A percentile compares a stretch with the other conserved stretches of the same genome.
These are phyloP conservation scores for Chenopodium berlandieri DNA, from an alignment of 148 eudicot genomes.

Conservation along the genomic window DNA sequence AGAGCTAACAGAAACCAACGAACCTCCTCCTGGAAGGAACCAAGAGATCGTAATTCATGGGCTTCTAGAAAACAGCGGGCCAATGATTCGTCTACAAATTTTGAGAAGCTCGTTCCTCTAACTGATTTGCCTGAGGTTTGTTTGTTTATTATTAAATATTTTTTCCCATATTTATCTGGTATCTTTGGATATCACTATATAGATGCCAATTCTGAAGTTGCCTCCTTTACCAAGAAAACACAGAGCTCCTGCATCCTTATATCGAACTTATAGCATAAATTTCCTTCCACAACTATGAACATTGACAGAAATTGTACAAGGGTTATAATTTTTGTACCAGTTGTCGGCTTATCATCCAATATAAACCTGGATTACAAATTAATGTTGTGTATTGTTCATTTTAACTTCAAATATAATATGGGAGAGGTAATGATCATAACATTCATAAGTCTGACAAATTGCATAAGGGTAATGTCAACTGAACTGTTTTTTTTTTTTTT, in stretches of 20 bases:
- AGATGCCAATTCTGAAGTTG: neutral
- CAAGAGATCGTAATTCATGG: constrained; percentile 22
- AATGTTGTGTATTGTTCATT: too few relatives aligned
- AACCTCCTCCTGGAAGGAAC: constrained; percentile 38
- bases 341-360: too few relatives aligned
- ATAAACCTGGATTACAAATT: too few relatives aligned
- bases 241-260: neutral
- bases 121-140: constrained; percentile 51
- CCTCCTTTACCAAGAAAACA: neutral
- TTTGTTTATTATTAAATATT: neutral
- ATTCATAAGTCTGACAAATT: too few relatives aligned
- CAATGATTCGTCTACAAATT: constrained; percentile 33
- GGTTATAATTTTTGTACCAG: neutral
- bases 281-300: neutral
- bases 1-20: constrained; percentile 24
- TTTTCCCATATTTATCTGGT: neutral
- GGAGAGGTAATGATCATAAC: too few relatives aligned
- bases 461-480: neutral
- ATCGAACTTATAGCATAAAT: neutral
- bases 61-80: constrained; percentile 29
- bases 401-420: too few relatives aligned
- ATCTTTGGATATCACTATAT: constrained; percentile 2
- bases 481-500: neutral
- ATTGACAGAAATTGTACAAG: neutral
- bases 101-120: constrained; percentile 68